phyloP scores from a whole-genome alignment of 2,329 filamentous ascomycete genomes.

The Apiospora sp. region DNA sequence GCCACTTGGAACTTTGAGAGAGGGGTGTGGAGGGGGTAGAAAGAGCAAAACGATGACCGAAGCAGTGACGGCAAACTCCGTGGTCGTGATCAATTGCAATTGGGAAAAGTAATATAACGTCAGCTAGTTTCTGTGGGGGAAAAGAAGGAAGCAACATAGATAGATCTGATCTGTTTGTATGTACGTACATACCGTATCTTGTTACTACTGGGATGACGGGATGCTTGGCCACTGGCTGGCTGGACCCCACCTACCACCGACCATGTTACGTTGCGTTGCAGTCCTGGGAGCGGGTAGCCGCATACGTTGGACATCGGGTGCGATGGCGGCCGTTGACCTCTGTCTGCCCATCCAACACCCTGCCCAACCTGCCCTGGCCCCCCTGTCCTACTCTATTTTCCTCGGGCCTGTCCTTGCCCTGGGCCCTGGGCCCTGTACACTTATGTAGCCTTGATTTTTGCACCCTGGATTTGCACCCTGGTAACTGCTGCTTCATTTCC shows the following conservation, averaged over 20 bases:
- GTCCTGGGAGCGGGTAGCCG: conserved; percentile 22
- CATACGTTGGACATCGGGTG: conserved; percentile 23
- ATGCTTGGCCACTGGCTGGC: not conserved
- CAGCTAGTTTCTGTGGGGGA: conserved; percentile 17
- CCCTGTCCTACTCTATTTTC: not conserved
- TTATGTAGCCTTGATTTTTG: not conserved
- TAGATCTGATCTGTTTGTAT: not conserved
- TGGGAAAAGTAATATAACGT: conserved; percentile 15
- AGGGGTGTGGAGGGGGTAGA: no score
- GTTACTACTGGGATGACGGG: not conserved
- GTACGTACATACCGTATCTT: not conserved
- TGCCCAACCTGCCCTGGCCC: not conserved
- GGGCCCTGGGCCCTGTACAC: not conserved
- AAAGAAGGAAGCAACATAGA: not conserved
- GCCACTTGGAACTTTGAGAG: not conserved
- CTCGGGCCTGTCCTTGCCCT: not conserved
- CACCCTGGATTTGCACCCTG: not conserved
- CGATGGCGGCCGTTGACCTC: conserved; percentile 22
- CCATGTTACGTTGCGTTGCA: not conserved
- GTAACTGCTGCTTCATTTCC: conserved; percentile 6
- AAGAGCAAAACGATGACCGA: not conserved
- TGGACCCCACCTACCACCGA: not conserved
- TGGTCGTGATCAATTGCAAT: no score
- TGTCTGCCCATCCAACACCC: not conserved
- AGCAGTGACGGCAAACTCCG: not conserved